Conservation (phyloP, 2,329 filamentous ascomycete genomes). For the Stachybotrys echinatus region DNA sequence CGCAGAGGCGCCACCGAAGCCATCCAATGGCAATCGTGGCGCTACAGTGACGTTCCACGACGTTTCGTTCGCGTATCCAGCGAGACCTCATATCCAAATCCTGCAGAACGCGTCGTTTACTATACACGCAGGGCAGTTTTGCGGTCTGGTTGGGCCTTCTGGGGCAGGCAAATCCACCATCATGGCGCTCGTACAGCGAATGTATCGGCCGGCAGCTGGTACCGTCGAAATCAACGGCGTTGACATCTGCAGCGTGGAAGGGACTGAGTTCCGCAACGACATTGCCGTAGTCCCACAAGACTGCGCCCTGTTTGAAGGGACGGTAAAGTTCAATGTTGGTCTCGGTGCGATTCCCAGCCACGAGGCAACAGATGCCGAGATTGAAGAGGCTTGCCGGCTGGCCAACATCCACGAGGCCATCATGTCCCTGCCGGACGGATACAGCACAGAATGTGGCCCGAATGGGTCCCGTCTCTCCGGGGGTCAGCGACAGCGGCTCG, state of each 20-base stretch:
- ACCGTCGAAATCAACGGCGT: slow-evolving; percentile 37
- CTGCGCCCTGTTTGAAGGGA: slow-evolving; percentile 52
- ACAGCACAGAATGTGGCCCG: slow-evolving; percentile 63
- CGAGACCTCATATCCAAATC: slow-evolving; percentile 52
- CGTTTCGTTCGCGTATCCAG: slow-evolving; percentile 62
- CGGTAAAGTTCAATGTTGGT: slow-evolving; percentile 49
- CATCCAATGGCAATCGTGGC: no score
- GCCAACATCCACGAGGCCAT: slow-evolving; percentile 70
- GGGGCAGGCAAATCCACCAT: slow-evolving; percentile 65
- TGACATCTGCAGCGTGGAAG: slow-evolving; percentile 37
- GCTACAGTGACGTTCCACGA: slow-evolving; percentile 49
- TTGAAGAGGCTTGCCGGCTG: slow-evolving; percentile 60
- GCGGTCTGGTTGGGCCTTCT: slow-evolving; percentile 59
- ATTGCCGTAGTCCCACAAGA: slow-evolving; percentile 56
- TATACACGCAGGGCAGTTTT: slow-evolving; percentile 55
- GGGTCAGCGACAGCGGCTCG: slow-evolving; percentile 75
- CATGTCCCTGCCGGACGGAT: slow-evolving; percentile 56
- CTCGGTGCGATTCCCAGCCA: slow-evolving; percentile 49
- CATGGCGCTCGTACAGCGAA: slow-evolving; percentile 47
- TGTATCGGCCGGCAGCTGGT: slow-evolving; percentile 39
- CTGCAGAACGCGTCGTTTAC: slow-evolving; percentile 51
- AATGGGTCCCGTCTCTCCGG: slow-evolving; percentile 70
- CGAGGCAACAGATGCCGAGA: slow-evolving; percentile 52
- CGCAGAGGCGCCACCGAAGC: no score
- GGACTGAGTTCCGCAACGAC: slow-evolving; percentile 41